These are phyloP conservation scores for Rhodotorula glutinis DNA, from an alignment of 1,284 basidiomycete species.

Conservation along the genomic window DNA sequence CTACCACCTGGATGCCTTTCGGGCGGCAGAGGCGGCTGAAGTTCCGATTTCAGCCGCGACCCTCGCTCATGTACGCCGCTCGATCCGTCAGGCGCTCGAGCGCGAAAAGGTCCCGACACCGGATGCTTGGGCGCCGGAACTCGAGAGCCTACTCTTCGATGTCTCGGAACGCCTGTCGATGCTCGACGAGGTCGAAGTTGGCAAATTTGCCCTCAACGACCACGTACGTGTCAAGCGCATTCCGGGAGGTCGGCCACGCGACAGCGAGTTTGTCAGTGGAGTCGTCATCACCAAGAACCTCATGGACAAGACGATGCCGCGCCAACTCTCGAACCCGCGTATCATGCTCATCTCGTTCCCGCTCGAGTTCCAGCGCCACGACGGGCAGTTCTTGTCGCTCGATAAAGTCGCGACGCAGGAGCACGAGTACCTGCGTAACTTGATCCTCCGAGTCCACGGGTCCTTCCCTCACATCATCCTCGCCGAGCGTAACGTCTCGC, in stretches of 20 bases:
- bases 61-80: constrained; percentile 24
- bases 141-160: constrained; percentile 73
- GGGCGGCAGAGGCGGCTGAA: constrained; percentile 15
- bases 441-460: constrained; percentile 84
- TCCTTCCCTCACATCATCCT: constrained; percentile 89
- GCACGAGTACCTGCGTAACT: constrained; percentile 85
- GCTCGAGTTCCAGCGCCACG: constrained; percentile 82
- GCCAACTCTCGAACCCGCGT: constrained; percentile 61
- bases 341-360: constrained; percentile 96
- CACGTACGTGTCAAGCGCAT: constrained; percentile 99
- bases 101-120: constrained; percentile 70
- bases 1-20: constrained; percentile 4
- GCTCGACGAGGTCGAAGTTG: constrained; percentile 52
- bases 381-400: constrained; percentile 91
- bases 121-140: constrained; percentile 77
- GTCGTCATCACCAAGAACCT: constrained; percentile 98
- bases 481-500: constrained; percentile 86
- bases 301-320: constrained; percentile 74
- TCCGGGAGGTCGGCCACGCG: constrained; percentile 82
- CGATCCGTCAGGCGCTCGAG: constrained; percentile 70
- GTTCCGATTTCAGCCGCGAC: constrained; percentile 26
- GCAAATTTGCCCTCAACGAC: constrained; percentile 83
- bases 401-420: constrained; percentile 91
- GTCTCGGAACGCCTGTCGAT: constrained; percentile 57
- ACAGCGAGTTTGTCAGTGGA: constrained; percentile 96